phyloP scores from a whole-genome alignment of 805 yeast genomes.

The Lachancea waltii region DNA sequence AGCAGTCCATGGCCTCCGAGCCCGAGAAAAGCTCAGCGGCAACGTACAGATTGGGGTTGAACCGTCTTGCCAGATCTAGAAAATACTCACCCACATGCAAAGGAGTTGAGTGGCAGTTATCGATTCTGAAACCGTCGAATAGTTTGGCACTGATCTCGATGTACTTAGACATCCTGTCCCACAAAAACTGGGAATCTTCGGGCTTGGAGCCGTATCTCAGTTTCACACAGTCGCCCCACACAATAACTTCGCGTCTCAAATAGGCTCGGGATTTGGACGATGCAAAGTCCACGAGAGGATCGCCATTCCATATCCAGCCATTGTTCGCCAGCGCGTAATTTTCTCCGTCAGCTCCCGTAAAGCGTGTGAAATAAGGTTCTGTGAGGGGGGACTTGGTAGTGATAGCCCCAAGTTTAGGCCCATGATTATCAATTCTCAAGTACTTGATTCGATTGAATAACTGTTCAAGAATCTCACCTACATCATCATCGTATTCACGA shows the following conservation, averaged over 20 bases:
- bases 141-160: constrained; percentile 61
- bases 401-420: constrained; percentile 72
- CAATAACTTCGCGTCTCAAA: constrained; percentile 83
- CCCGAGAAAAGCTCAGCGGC: constrained; percentile 95
- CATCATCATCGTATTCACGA: constrained; percentile 67
- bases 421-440: constrained; percentile 68
- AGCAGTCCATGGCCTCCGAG: constrained; percentile 80
- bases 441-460: constrained; percentile 70
- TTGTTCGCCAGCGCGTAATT: constrained; percentile 80
- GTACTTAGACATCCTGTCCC: constrained; percentile 83
- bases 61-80: constrained; percentile 78
- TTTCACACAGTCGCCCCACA: constrained; percentile 97
- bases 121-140: constrained; percentile 87
- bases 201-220: constrained; percentile 74
- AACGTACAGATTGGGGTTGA: constrained; percentile 80
- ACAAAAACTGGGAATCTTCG: constrained; percentile 79
- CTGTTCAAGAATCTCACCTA: constrained; percentile 57
- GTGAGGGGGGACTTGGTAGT: constrained; percentile 54
- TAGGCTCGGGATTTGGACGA: constrained; percentile 72
- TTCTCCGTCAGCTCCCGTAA: constrained; percentile 45
- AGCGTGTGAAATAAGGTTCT: constrained; percentile 83
- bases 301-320: constrained; percentile 99
- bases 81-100: constrained; percentile 87
- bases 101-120: constrained; percentile 95
- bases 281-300: constrained; percentile 91